Base-by-base conservation (phyloP, 192 early-diverging fungal genomes). In the Geranomyces michiganensis region DNA sequence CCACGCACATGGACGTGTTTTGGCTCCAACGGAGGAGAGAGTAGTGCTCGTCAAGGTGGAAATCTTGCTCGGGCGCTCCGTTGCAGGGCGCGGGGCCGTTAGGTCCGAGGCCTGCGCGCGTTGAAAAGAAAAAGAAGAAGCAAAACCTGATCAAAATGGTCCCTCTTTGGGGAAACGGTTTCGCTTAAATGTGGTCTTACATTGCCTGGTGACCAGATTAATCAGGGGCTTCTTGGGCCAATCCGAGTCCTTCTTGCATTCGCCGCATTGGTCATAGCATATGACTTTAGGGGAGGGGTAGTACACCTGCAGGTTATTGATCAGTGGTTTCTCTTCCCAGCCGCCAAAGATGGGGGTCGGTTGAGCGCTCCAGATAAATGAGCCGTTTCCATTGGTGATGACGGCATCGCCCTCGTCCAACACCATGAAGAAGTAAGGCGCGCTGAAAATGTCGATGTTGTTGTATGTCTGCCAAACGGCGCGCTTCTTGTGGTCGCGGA, bases 61-160 rank as follows among this genome's bases (percentile, higher is more conserved):
- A 53, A 9, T 53, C 4, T 17, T 53, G 51, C n/a, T 53, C 24
- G 4, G 51, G n/a, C 3, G 51, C 19, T 4, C 24, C 24, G 3
- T 3, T 26, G 51, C 51, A 53, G 6, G 51, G n/a, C 4, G 6
- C 15, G n/a, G 51, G 4, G 3, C 51, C 51, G 51, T 53, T 53
- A 15, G 51, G 51, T 3, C 51, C 51, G 51, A 53, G 51, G 17
- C 51, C 51, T n/a, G n/a, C n/a, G n/a, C n/a, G n/a, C n/a, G n/a
- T n/a, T 53, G 51, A 53, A 7, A n/a, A 53, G 15, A 53, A 3
- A 24, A 53, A n/a, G 51, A n/a, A n/a, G 51, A 26, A 53, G 17
- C n/a, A 26, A 3, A 53, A 53, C 51, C 36, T 10, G 36, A n/a
- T n/a, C n/a, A n/a, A n/a, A n/a, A n/a, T n/a, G n/a, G n/a, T n/a